Evolutionary conservation across 2,329 filamentous ascomycete species (phyloP), one percentile per base, ranked within the genome.

Genomic region (Penicillium sp.): DNA sequence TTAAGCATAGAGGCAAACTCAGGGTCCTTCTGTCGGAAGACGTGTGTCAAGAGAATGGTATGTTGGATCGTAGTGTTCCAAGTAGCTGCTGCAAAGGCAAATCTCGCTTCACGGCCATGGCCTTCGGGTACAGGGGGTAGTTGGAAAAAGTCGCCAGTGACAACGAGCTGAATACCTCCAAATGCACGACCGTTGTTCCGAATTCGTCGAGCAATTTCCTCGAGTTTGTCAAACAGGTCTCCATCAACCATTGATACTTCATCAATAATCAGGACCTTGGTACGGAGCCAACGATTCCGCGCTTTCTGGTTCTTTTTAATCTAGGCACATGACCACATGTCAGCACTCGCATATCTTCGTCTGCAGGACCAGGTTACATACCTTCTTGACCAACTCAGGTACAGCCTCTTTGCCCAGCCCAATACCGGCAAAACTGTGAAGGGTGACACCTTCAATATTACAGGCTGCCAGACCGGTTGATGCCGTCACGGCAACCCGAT

Each of bases 161-260:
- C 91, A 60, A 99, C 87, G 33, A 99, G 84, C 70, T 99, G 95
- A 50, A 99, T 98, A 5, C 95, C 95, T 58, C 95, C 96, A 82
- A 97, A 99, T 0, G 95, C 91, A 10, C 92, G 86, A 10, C 92
- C 93, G 70, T 97, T 97, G 74, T 96, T 97, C 58, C 93, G 88
- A 64, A 99, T 88, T 3, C 84, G 87, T 59, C 94, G 87, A 15
- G 93, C 94, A 68, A 99, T 91, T 63, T 91, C 87, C 64, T 96
- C 93, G 19, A 99, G 85, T 77, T 99, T 99, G 81, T 99, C 95
- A 68, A 98, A 99, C 0, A 99, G 83, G 37, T 97, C 93, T 1
- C 92, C 95, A 71, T 99, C 95, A 4, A 99, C 93, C 96, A 99
- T 99, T 13, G 95, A 98, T 3, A 99, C 89, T 75, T 99, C 95